Percentiles rank a stretch among this genome's conserved stretches.
These are phyloP conservation scores for Populus hybrid DNA, from an alignment of 441 rosid genomes.

Conservation along the genomic window DNA sequence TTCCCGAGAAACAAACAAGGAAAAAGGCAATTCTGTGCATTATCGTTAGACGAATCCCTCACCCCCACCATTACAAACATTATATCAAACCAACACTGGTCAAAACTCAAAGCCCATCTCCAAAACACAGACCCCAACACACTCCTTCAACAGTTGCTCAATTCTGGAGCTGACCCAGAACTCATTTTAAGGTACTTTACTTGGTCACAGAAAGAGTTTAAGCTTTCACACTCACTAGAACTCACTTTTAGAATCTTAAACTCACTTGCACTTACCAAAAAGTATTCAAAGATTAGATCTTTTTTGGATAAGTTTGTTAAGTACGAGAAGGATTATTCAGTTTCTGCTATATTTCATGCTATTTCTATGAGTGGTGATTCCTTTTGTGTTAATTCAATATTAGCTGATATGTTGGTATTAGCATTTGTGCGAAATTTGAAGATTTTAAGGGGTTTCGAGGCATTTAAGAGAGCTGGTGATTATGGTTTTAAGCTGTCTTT, in stretches of 20 bases:
- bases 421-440: slow-evolving; percentile 52
- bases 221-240: slow-evolving; percentile 32
- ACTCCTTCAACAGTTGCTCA: slow-evolving; percentile 44
- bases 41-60: background rate
- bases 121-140: slow-evolving; percentile 32
- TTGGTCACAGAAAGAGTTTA: slow-evolving; percentile 52
- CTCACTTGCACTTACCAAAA: slow-evolving; percentile 29
- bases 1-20: slow-evolving; percentile 24
- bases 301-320: background rate
- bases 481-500: slow-evolving; percentile 61
- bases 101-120: slow-evolving; percentile 44
- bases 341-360: slow-evolving; percentile 41
- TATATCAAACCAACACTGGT: slow-evolving; percentile 65
- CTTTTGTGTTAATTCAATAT: slow-evolving; percentile 47
- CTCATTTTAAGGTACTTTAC: slow-evolving; percentile 40
- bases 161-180: slow-evolving; percentile 50
- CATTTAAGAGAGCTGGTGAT: slow-evolving; percentile 71
- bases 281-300: background rate
- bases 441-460: slow-evolving; percentile 48
- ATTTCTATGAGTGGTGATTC: slow-evolving; percentile 49
- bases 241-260: slow-evolving; percentile 33
- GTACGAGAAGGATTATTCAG: background rate
- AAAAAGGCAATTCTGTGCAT: slow-evolving; percentile 29
- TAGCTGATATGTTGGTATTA: slow-evolving; percentile 65
- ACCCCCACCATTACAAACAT: slow-evolving; percentile 29